Percentiles rank a stretch among this genome's conserved stretches.
Evolutionary conservation across 306 rosid species (phyloP).

Genomic region (Dalbergia cochinchinensis): DNA sequence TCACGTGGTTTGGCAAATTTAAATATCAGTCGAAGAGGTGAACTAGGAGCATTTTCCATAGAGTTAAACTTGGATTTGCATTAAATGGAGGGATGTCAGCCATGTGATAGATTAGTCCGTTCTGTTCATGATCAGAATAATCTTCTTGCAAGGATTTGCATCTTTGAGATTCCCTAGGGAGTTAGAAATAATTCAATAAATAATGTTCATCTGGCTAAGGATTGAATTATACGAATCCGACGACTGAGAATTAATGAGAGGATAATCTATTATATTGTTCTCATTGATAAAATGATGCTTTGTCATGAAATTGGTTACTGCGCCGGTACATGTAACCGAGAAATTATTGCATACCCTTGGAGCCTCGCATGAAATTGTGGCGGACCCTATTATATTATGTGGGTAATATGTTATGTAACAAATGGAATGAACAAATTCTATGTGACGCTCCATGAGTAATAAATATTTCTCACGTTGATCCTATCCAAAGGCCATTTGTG

Average conservation of each 20-base stretch:
- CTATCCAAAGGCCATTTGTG: constrained; percentile 22
- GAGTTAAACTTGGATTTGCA: constrained; percentile 31
- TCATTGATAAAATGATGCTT: background rate
- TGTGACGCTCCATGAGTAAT: too few relatives aligned
- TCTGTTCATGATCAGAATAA: constrained; percentile 35
- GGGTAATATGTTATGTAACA: too few relatives aligned
- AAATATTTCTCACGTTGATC: background rate
- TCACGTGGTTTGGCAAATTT: constrained; percentile 29
- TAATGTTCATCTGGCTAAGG: constrained; percentile 19
- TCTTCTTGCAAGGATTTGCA: constrained; percentile 23
- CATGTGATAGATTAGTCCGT: constrained; percentile 52
- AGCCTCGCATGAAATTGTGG: too few relatives aligned
- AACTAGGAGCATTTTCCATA: constrained; percentile 34
- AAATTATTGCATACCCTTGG: too few relatives aligned
- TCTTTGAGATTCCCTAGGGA: constrained; percentile 44
- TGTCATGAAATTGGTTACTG: background rate
- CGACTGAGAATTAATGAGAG: constrained; percentile 5
- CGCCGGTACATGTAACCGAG: background rate
- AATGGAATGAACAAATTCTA: too few relatives aligned
- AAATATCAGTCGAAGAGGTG: constrained; percentile 9
- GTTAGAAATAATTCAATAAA: constrained; percentile 25
- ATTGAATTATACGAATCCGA: constrained; percentile 42
- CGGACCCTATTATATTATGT: too few relatives aligned
- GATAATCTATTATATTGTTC: background rate
- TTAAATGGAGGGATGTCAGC: constrained; percentile 20